Percentiles rank a stretch among this genome's conserved stretches.
Conservation (phyloP, 2,329 filamentous ascomycete genomes). For the Fusarium concolor region DNA sequence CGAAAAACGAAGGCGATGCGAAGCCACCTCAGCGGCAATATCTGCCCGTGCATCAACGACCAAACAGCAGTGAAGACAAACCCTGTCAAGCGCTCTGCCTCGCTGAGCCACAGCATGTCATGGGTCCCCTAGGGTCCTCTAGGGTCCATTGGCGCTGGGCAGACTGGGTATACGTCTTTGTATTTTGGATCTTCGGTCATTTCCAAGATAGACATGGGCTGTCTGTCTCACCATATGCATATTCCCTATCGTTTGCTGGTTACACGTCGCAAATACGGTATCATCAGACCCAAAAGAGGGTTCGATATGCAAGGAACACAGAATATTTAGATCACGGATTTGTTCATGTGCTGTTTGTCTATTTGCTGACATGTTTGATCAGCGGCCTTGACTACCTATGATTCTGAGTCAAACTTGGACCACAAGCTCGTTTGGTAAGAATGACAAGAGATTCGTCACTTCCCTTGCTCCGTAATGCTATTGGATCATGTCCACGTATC, state of each 20-base stretch:
- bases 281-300: constrained; percentile 20
- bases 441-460: constrained; percentile 24
- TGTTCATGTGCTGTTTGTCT: constrained; percentile 23
- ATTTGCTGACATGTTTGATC: constrained; percentile 9
- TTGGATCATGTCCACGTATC: background rate
- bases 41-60: constrained; percentile 7
- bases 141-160: constrained; percentile 28
- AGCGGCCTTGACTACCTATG: background rate
- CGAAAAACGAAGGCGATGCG: constrained; percentile 28
- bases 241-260: constrained; percentile 8
- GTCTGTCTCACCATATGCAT: constrained; percentile 27
- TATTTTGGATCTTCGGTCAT: constrained; percentile 14
- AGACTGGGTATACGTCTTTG: constrained; percentile 1
- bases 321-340: constrained; percentile 1
- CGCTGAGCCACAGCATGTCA: constrained; percentile 37
- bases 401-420: constrained; percentile 12
- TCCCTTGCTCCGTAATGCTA: background rate
- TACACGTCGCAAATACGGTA: constrained; percentile 27
- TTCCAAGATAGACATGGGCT: constrained; percentile 20
- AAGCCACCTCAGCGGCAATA: constrained; percentile 32
- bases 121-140: constrained; percentile 6
- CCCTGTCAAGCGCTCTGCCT: constrained; percentile 32
- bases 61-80: constrained; percentile 23
- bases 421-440: constrained; percentile 10
- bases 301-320: constrained; percentile 22